Conservation (phyloP, 139 green algal species). For the Eudorina sp. region DNA sequence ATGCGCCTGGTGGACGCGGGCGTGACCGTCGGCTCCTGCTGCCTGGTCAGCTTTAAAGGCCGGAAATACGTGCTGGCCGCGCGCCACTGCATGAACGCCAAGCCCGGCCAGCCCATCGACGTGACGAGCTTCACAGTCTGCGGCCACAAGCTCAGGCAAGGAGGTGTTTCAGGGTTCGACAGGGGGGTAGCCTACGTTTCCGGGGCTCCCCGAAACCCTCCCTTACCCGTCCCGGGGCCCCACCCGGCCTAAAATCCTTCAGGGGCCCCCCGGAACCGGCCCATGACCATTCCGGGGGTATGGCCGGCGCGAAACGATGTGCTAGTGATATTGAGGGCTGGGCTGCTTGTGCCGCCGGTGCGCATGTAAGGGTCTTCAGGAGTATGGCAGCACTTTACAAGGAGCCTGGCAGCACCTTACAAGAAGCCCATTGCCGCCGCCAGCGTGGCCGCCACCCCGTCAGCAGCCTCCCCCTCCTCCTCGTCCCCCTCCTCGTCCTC, state of each 20-base stretch:
- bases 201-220: not conserved
- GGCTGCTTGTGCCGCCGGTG: not conserved
- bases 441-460: not conserved
- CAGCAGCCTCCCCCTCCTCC: not conserved
- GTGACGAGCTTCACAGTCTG: no score
- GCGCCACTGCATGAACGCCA: no score
- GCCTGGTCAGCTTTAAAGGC: not conserved
- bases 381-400: not conserved
- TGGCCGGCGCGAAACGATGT: not conserved
- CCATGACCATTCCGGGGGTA: not conserved
- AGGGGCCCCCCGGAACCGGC: not conserved
- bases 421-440: not conserved
- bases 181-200: not conserved
- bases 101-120: no score
- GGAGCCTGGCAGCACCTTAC: not conserved
- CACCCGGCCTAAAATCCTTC: not conserved
- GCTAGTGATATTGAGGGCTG: not conserved
- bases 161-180: not conserved
- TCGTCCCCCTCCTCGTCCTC: not conserved
- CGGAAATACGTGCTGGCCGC: no score
- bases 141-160: slow-evolving; percentile 32
- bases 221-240: not conserved
- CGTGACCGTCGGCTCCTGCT: slow-evolving; percentile 4
- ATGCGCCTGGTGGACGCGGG: no score
- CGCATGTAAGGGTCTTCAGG: not conserved